Base-by-base conservation (phyloP, 495 filamentous ascomycete genomes). In the Aspergillus indologenus region DNA sequence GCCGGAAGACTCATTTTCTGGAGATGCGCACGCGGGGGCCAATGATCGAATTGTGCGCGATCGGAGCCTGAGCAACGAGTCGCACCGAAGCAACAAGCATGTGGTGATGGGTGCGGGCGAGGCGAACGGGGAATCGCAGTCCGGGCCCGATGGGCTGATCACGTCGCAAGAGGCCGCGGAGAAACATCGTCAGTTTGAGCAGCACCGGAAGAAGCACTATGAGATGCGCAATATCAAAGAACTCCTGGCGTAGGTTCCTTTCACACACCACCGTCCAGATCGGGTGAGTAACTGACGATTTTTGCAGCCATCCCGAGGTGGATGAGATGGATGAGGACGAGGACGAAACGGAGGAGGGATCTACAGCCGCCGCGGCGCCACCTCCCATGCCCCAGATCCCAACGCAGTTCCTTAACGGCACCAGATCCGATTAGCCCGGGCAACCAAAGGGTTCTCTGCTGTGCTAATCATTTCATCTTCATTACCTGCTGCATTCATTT, bases 171-270 rank as follows among this genome's bases (percentile, higher is more conserved):
- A 96, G 72, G 92, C 94, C 63, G 75, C 76, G 58, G 91, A 90
- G 78, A 96, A 96, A 78, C 94, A 98, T 68, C 83, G 83, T 59
- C 82, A 87, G 70, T 98, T 98, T 67, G 92, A 96, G 76, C 80
- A 89, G 75, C 81, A 90, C 79, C 81, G 94, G 71, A 96, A 91
- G 83, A 90, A 84, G 75, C 94, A 98, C 71, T 98, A 98, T 71
- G 95, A 98, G 80, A 98, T 98, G 95, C 91, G 84, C 80, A 88
- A 94, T 68, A 91, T 98, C 21, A 96, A 92, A 62, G 83, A 87
- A 65, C 74, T 98, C 56, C 81, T 98, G 60, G 94, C 91, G 87
- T 89, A 72, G 57, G 83, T 78, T n/a, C 3, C 17, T 29, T 46
- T 46, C 40, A 20, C 21, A 2, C 17, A 8, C 15, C 22, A 57